Evolutionary conservation across 2,329 filamentous ascomycete genomes (phyloP), one percentile per base, ranked within the genome.

Genomic region (Trichophyton verrucosum): DNA sequence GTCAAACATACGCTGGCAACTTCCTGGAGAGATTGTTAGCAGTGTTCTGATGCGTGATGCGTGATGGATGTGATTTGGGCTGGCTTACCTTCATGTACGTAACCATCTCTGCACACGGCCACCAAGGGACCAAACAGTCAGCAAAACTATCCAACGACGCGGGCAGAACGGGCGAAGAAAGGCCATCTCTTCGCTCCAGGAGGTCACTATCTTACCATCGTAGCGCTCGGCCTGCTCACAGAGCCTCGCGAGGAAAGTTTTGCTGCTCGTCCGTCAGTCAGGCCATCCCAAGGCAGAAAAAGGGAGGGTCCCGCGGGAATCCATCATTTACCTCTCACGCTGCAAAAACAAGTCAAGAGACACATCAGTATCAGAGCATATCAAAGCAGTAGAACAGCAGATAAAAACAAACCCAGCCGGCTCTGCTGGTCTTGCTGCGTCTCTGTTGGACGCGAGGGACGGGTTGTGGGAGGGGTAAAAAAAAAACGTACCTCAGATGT

Each of bases 171-270:
- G 64, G 33, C 22, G 58, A 33, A 42, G 47, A 58, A 42, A 59
- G 17, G 38, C 53, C 44, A 40, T 15, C 20, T 20, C 36, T 22
- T n/a, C 56, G 9, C 46, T 1, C 33, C 13, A 3, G 9, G 6
- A 13, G 20, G 20, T 27, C 22, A 11, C 9, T 11, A 6, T 27
- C 82, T 77, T 76, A 85, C 83, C 94, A 92, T 99, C 92, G 81
- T 99, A 99, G 76, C 92, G 92, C 85, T 97, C 94, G 77, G 94
- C 94, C 86, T 99, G 94, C 89, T 97, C 94, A 84, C 94, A 97
- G 77, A 99, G 91, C 82, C 94, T 87, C 79, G 94, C 94, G 78
- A 97, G 90, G 85, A 97, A 97, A 76, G 94, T 97, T 87, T 97
- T 97, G 88, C 91, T 96, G 77, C 9, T 38, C 44, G 75, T 66